A percentile compares a stretch with the other conserved stretches of the same genome.
These are phyloP conservation scores for Boletus subparvulus DNA, from an alignment of 768 basidiomycete species.

Conservation along the genomic window DNA sequence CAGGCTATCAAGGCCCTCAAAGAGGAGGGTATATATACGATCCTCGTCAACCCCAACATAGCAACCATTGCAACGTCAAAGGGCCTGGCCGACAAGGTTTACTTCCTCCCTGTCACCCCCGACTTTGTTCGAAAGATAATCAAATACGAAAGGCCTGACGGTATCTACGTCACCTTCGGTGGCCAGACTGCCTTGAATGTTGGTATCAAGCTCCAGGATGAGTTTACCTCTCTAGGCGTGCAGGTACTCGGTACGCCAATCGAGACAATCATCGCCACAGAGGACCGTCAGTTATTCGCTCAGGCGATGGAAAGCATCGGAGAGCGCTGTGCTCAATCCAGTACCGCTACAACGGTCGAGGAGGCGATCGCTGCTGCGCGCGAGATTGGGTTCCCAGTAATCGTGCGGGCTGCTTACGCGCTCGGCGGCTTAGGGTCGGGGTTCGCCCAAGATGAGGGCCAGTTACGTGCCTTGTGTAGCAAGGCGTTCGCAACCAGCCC, in stretches of 20 bases:
- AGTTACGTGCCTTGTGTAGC: slow-evolving; percentile 82
- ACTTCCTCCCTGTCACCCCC: slow-evolving; percentile 97
- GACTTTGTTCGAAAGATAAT: slow-evolving; percentile 98
- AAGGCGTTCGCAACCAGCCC: slow-evolving; percentile 98
- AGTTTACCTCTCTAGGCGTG: slow-evolving; percentile 86
- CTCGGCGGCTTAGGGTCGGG: slow-evolving; percentile 94
- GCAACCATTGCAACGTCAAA: slow-evolving; percentile 98
- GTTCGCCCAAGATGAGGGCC: slow-evolving; percentile 92
- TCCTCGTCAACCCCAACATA: slow-evolving; percentile 98
- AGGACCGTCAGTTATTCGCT: slow-evolving; percentile 94
- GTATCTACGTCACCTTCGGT: slow-evolving; percentile 98
- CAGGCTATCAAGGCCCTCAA: slow-evolving; percentile 99
- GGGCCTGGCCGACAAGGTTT: slow-evolving; percentile 98
- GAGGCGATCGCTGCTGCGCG: slow-evolving; percentile 83
- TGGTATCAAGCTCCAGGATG: slow-evolving; percentile 96
- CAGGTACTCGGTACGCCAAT: slow-evolving; percentile 96
- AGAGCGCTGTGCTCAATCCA: slow-evolving; percentile 90
- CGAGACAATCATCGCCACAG: slow-evolving; percentile 94
- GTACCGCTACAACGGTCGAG: slow-evolving; percentile 79
- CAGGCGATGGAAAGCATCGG: slow-evolving; percentile 94
- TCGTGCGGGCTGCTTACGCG: slow-evolving; percentile 95
- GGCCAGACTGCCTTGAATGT: slow-evolving; percentile 97
- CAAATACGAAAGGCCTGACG: slow-evolving; percentile 97
- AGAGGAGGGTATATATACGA: slow-evolving; percentile 98
- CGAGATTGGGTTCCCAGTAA: slow-evolving; percentile 91